A percentile compares a stretch with the other conserved stretches of the same genome.
phyloP scores from a whole-genome alignment of 495 filamentous ascomycete species.

The Talaromyces proteolyticus region DNA sequence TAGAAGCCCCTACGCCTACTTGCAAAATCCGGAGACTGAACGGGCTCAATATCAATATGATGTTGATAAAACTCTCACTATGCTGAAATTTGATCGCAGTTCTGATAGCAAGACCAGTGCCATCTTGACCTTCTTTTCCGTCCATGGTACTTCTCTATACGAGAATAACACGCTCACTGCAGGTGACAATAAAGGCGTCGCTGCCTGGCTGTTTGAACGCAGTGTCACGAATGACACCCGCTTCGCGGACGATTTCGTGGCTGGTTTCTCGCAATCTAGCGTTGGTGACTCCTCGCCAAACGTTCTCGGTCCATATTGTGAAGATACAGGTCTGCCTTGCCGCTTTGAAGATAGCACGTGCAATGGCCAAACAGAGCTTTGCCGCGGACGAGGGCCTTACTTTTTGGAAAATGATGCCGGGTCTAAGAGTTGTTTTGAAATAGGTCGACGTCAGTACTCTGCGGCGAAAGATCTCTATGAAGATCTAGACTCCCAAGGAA shows the following conservation, averaged over 20 bases:
- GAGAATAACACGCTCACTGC: slow-evolving; percentile 90
- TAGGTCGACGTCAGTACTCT: slow-evolving; percentile 59
- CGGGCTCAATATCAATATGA: slow-evolving; percentile 65
- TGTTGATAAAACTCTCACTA: slow-evolving; percentile 82
- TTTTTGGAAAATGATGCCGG: slow-evolving; percentile 66
- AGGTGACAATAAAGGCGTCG: slow-evolving; percentile 95
- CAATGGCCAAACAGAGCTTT: slow-evolving; percentile 64
- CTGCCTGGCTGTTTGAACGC: slow-evolving; percentile 79
- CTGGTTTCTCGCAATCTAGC: slow-evolving; percentile 91
- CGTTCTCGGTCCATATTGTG: slow-evolving; percentile 76
- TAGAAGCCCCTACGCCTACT: slow-evolving; percentile 84
- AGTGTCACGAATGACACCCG: slow-evolving; percentile 46
- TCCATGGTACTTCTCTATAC: slow-evolving; percentile 87
- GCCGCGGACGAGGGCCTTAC: slow-evolving; percentile 80
- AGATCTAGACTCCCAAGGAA: slow-evolving; percentile 40
- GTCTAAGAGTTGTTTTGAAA: slow-evolving; percentile 68
- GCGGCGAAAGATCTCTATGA: slow-evolving; percentile 59
- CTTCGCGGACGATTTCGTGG: slow-evolving; percentile 69
- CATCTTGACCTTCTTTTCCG: slow-evolving; percentile 87
- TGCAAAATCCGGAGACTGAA: slow-evolving; percentile 80
- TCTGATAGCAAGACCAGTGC: slow-evolving; percentile 70
- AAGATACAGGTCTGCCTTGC: slow-evolving; percentile 63
- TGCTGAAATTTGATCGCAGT: slow-evolving; percentile 72
- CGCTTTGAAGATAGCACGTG: slow-evolving; percentile 77
- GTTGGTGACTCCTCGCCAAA: slow-evolving; percentile 94